Base-by-base conservation (phyloP, 2,329 filamentous ascomycete species). In the Diaporthe velutina region DNA sequence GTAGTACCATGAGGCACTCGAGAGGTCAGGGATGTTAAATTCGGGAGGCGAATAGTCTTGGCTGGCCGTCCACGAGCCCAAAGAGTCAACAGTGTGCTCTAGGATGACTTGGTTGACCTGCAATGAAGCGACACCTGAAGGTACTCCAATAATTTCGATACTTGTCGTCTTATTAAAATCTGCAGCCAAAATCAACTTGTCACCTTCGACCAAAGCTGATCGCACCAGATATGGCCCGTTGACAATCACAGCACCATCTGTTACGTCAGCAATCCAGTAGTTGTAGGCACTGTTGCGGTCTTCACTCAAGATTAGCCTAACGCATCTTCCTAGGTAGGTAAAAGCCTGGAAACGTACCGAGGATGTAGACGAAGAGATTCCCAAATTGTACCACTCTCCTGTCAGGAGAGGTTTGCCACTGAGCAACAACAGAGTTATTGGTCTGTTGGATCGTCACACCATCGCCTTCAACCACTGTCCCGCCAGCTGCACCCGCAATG, bases 81-180 rank as follows among this genome's bases (percentile, higher is more conserved):
- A 82, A 0, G 80, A 17, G 79, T 88, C 88, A 15, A 89, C 90
- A n/a, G 84, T 85, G 2, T 83, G 25, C 4, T 40, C 15, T 22
- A 76, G 38, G 33, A 35, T 71, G 48, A 50, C 80, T n/a, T 84
- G 85, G 45, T 88, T 89, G 61, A 87, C 76, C 1, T 81, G 77
- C 6, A 92, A 79, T 0, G 81, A 82, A 1, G 88, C 86, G 3
- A 89, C 84, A 1, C 80, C 81, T 0, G 84, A 80, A 0, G 91
- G 88, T 0, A 89, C 91, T 5, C 93, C 91, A 45, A 95, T 90
- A 30, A 96, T 85, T 78, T 95, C 93, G 22, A 96, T 82, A 0
- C 88, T 79, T 0, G 92, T 91, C 0, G 93, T 95, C 0, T 86
- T 82, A 78, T 96, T 96, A 77, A 96, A 88, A 79, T 97, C 94